Conservation (phyloP, 2,329 filamentous ascomycete species). For the Xylariales sp. region DNA sequence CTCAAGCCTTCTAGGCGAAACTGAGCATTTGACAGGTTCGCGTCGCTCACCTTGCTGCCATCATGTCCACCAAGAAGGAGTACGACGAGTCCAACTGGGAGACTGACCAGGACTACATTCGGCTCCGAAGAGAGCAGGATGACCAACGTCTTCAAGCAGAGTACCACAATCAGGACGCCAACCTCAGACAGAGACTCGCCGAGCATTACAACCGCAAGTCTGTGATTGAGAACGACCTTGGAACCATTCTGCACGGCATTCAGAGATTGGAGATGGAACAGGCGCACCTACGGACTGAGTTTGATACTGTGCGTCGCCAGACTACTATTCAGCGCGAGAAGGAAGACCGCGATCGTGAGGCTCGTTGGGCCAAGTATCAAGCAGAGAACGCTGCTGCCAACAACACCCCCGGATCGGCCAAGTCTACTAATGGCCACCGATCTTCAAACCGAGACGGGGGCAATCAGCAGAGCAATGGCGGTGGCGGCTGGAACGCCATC, state of each 20-base stretch:
- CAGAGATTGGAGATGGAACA: conserved; percentile 20
- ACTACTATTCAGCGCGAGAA: conserved; percentile 14
- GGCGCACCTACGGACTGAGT: conserved; percentile 19
- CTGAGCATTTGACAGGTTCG: too few species aligned
- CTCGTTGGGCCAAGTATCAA: conserved; percentile 16
- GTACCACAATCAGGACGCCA: conserved; percentile 17
- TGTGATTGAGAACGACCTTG: conserved; percentile 18
- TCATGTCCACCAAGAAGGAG: neutral
- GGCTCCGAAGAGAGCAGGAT: conserved; percentile 17
- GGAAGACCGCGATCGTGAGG: conserved; percentile 20
- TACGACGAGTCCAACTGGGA: neutral
- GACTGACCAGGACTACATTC: neutral
- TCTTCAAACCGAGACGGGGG: conserved; percentile 12
- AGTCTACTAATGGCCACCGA: conserved; percentile 13
- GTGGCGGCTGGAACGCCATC: conserved; percentile 27
- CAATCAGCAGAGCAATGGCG: conserved; percentile 12
- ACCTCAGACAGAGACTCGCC: conserved; percentile 15
- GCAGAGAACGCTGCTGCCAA: conserved; percentile 15
- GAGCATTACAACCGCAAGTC: conserved; percentile 19
- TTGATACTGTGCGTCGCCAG: conserved; percentile 8
- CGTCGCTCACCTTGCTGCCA: too few species aligned
- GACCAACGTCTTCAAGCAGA: conserved; percentile 18
- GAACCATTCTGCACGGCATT: conserved; percentile 16
- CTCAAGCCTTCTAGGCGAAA: too few species aligned
- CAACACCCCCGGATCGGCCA: conserved; percentile 11